Base-by-base conservation (phyloP, 2,329 filamentous ascomycete species). In the Volutella citrinella region DNA sequence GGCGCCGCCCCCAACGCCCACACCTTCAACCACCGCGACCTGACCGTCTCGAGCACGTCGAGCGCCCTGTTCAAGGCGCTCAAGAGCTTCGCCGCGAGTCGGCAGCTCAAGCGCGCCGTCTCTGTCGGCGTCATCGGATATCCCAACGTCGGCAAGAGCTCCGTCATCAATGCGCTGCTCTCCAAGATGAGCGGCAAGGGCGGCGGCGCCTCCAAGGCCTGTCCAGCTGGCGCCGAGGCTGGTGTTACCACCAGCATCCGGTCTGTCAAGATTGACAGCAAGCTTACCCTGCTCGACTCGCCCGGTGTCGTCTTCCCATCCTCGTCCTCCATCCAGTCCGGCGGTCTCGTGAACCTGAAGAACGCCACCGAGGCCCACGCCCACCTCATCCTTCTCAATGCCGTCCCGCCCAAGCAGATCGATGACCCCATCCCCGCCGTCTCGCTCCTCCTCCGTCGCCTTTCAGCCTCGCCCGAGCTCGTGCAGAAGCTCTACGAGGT, bases 101-200 rank as follows among this genome's bases (percentile, higher is more conserved):
- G 86, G 52, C 83, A 94, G 59, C 70, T 96, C 48, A 95, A 95
- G 73, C 84, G 90, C 36, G 84, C 89, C 33, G 80, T 95, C 52
- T 90, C 87, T 14, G 90, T 96, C 41, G 90, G 90, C 46, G 87
- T 96, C 43, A 94, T 96, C 51, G 90, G 90, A 18, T 96, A 95
- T 62, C 90, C 90, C 52, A 96, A 96, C 60, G 90, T 95, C 40
- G 90, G 90, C 59, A 96, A 96, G 70, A 95, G 88, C 18, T 95
- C 89, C 31, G 88, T 96, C 54, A 95, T 96, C 74, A 96, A 96
- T 62, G 87, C 89, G 12, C 80, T 96, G 36, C 84, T 88, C 14
- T 81, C 85, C 22, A 79, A 87, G 22, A 70, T 95, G 49, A 79
- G 83, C 46, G 76, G 80, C 36, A 80, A 77, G 54, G 78, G 77